Evolutionary conservation across 495 filamentous ascomycete species (phyloP), one percentile per base, ranked within the genome.

Genomic region (Penicillium parvum): DNA sequence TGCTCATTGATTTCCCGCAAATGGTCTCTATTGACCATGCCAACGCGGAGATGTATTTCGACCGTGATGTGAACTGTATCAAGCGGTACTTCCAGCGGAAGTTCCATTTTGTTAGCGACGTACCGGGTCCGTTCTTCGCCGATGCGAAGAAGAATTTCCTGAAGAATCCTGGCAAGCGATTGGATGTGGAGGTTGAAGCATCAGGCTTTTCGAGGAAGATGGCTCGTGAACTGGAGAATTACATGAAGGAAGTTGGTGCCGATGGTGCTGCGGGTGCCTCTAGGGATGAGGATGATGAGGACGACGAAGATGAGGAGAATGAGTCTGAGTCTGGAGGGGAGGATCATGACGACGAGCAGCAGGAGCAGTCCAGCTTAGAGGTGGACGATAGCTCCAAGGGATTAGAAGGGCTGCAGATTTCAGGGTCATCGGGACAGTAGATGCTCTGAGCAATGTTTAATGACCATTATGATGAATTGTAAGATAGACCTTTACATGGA

Each of bases 1-100:
- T 94, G 37, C 63, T 97, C 19, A 99, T 99, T 52, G 94, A 99
- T 67, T 99, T 99, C 61, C 92, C 92, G 1, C 92, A 99, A 67
- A 95, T 95, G 85, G 78, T 97, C 2, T 95, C 89, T n/a, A 84
- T 96, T 52, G 87, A 94, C 53, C 94, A 99, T 58, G 64, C 64
- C 9, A 95, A 99, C 58, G 94, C 92, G 39, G 81, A 89, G 51
- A 90, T 87, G 75, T 95, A 96, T 63, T 97, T 97, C 52, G 86
- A 96, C 53, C 83, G 92, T 27, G 92, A 99, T 50, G 89, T 97
- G 25, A 75, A 84, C 52, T 97, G 94, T 64, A 81, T 99, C 60
- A 96, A 95, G 72, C 76, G 81, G 14, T 97, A 92, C 61, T 97
- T 99, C 63, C 71, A 85, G 60, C 73, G 88, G 9, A 79, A 89